Evolutionary conservation across 345 rosid species (phyloP).

Genomic region (Excoecaria cochinchinensis): DNA sequence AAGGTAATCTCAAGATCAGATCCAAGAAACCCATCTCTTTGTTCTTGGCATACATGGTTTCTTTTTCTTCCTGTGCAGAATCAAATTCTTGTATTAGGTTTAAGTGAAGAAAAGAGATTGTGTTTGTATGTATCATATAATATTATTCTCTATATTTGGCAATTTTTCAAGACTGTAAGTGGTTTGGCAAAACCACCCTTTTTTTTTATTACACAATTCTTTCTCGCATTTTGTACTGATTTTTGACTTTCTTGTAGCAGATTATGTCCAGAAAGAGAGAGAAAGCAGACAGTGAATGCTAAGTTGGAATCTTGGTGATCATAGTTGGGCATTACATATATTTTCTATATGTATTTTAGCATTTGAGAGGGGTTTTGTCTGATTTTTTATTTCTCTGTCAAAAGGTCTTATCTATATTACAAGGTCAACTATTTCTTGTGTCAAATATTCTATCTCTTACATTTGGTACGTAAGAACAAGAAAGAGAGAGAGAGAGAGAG

Average conservation of each 20-base stretch:
- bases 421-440: slow-evolving; percentile 25
- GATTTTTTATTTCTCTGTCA: slow-evolving; percentile 17
- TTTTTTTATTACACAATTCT: no score
- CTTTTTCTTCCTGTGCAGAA: neutral
- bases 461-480: slow-evolving; percentile 22
- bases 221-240: neutral
- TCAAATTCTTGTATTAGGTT: slow-evolving; percentile 2
- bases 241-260: slow-evolving; percentile 24
- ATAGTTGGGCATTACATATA: slow-evolving; percentile 27
- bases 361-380: slow-evolving; percentile 9
- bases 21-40: neutral
- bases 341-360: neutral
- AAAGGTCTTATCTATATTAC: slow-evolving; percentile 18
- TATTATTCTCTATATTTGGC: neutral
- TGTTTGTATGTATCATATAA: neutral
- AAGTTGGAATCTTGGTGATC: slow-evolving; percentile 36
- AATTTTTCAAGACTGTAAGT: neutral
- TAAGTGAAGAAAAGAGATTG: neutral
- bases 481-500: neutral
- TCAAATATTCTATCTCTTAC: slow-evolving; percentile 20
- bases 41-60: no score
- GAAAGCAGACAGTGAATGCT: slow-evolving; percentile 24
- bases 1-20: slow-evolving; percentile 21
- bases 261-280: slow-evolving; percentile 12
- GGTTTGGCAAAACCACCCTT: slow-evolving; percentile 7